Base-by-base conservation (phyloP, 495 filamentous ascomycete genomes). In the Xylaria grammica region DNA sequence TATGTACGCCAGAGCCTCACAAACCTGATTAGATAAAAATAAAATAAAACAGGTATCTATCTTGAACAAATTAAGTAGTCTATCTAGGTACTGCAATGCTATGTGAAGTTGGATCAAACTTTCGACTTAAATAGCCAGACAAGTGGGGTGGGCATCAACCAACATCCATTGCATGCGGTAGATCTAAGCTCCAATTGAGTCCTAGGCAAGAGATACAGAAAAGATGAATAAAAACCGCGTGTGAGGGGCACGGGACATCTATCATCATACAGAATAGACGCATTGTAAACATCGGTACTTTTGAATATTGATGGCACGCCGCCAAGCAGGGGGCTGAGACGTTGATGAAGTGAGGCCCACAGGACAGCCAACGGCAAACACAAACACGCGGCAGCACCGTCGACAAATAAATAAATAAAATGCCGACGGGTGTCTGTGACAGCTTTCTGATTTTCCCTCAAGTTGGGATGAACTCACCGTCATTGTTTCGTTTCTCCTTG, bases 281-380 rank as follows among this genome's bases (percentile, higher is more conserved):
- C 40, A 42, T 42, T 42, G 7, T 42, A 42, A 42, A 42, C 15
- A 56, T n/a, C n/a, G n/a, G n/a, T n/a, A n/a, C n/a, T n/a, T n/a
- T n/a, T n/a, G n/a, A n/a, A n/a, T n/a, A n/a, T 24, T 44, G 53
- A 42, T 22, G 32, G 10, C 27, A 45, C 42, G 20, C 56, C 42
- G 42, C 56, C 56, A 48, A 59, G 42, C 42, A 46, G 29, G 56
- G 55, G 40, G 56, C 19, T 59, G 42, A 59, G 42, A 59, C 56
- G n/a, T 48, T 59, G 42, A 42, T 59, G 56, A 48, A 36, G 42
- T 46, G 6, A 13, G 42, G 56, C 26, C 56, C 45, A 24, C 20
- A 20, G 34, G 11, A 11, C 5, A 5, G 34, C 53, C 53, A 56
- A 29, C 42, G 4, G 34, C 53, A 26, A 42, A 26, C 13, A 56